Percentiles rank a stretch among this genome's conserved stretches.
phyloP scores from a whole-genome alignment of 306 rosid species.

The Prinsepia uniflora region DNA sequence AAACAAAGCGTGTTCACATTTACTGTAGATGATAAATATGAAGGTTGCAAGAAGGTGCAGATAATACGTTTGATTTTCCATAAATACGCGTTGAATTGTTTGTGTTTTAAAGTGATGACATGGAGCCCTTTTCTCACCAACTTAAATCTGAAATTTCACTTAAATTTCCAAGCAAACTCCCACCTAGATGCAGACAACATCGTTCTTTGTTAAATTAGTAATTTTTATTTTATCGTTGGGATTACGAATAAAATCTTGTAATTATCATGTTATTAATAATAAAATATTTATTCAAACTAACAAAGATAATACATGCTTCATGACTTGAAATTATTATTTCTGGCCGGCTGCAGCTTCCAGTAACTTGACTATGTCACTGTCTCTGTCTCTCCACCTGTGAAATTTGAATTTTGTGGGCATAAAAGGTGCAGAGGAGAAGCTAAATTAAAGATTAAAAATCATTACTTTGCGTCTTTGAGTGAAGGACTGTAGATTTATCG shows the following conservation, averaged over 20 bases:
- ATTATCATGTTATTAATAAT: too few species aligned
- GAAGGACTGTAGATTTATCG: neutral
- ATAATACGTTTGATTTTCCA: neutral
- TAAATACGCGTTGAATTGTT: neutral
- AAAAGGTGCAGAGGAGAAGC: neutral
- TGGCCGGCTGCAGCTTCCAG: neutral
- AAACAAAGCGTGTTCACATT: slow-evolving; percentile 14
- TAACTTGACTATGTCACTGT: slow-evolving; percentile 10
- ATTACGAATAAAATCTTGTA: too few species aligned
- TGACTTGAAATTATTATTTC: neutral
- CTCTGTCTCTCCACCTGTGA: slow-evolving; percentile 7
- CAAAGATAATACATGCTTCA: too few species aligned
- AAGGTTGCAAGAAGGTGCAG: slow-evolving; percentile 11
- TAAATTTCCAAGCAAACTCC: slow-evolving; percentile 7
- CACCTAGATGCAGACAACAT: neutral
- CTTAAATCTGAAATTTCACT: slow-evolving; percentile 23
- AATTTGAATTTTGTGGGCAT: neutral
- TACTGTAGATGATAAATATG: neutral
- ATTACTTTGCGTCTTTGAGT: neutral
- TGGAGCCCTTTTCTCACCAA: slow-evolving; percentile 1
- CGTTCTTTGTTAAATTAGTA: too few species aligned
- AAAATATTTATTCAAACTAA: too few species aligned
- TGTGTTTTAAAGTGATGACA: neutral
- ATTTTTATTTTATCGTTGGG: too few species aligned
- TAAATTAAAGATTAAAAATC: neutral